Evolutionary conservation across 2,329 filamentous ascomycete species (phyloP), one percentile per base, ranked within the genome.

Genomic region (Paracorniculantispora psalliotae): DNA sequence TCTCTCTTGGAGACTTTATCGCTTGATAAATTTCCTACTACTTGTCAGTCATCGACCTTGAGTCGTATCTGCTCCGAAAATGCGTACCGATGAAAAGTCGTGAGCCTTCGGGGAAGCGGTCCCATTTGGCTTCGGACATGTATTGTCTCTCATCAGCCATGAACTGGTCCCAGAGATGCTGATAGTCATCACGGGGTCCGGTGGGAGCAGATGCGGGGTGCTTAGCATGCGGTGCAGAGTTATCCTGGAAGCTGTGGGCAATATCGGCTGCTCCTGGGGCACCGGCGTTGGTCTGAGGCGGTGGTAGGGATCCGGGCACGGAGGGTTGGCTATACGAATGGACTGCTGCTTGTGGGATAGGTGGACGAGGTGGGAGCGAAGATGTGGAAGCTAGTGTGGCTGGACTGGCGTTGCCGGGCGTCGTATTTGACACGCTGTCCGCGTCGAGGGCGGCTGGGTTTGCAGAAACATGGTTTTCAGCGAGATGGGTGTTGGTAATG

Each of bases 1-100:
- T 97, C 92, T 64, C 89, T 85, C 74, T 97, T 97, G 7, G 91
- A 94, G 15, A 96, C 92, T 69, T 92, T 88, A 71, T 97, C 93
- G 56, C 90, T 93, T 1, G 92, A 92, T 12, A 99, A 81, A 70
- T 97, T 99, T 57, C 92, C 92, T 91, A 69, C 57, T 71, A 63
- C 61, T 59, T 25, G 57, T 74, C 63, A 76, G 71, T 60, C 63
- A 63, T 57, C 61, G 61, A 64, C 61, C 63, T 63, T n/a, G n/a
- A n/a, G n/a, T n/a, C n/a, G n/a, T n/a, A n/a, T n/a, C n/a, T n/a
- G n/a, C n/a, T n/a, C n/a, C n/a, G n/a, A n/a, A n/a, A n/a, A n/a
- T n/a, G n/a, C 82, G 70, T 80, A 91, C 90, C 90, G 70, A 94
- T 90, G 69, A 93, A 93, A 54, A 94, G 80, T 61, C 90, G 81